phyloP scores from a whole-genome alignment of 306 rosid species.

The Quillaja saponaria region DNA sequence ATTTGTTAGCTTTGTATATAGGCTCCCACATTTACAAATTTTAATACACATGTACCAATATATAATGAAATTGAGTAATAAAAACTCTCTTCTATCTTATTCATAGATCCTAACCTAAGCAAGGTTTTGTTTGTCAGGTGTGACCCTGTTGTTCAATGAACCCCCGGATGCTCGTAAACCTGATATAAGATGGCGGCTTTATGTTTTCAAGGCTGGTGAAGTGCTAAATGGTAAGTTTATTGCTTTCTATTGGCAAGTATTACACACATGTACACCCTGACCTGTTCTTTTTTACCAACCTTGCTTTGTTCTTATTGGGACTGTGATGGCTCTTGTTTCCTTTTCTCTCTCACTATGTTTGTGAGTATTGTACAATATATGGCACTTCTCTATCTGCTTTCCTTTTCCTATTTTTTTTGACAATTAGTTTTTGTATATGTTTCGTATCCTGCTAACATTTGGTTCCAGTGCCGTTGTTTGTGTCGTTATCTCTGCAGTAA shows the following conservation, averaged over 20 bases:
- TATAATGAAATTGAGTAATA: no score
- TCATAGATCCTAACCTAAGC: conserved; percentile 27
- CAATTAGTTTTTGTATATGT: neutral
- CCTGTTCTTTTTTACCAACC: neutral
- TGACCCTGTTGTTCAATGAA: conserved; percentile 76
- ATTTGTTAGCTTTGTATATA: neutral
- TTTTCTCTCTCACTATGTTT: no score
- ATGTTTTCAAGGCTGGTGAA: conserved; percentile 97
- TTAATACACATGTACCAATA: no score
- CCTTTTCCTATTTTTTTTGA: conserved; percentile 3
- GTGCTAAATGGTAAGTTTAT: conserved; percentile 67
- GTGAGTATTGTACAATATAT: conserved; percentile 6
- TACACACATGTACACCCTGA: neutral
- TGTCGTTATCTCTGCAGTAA: conserved; percentile 22
- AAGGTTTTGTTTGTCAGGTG: conserved; percentile 49
- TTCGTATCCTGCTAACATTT: conserved; percentile 4
- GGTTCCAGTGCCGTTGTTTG: conserved; percentile 10
- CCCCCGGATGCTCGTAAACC: conserved; percentile 90
- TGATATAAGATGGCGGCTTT: conserved; percentile 86
- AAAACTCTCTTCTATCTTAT: conserved; percentile 7
- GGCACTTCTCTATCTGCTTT: neutral
- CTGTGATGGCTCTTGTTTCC: neutral
- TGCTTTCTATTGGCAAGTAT: neutral
- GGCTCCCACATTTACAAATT: neutral
- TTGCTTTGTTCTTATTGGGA: no score